Evolutionary conservation across 306 rosid species (phyloP).

Genomic region (Acacia confusa): DNA sequence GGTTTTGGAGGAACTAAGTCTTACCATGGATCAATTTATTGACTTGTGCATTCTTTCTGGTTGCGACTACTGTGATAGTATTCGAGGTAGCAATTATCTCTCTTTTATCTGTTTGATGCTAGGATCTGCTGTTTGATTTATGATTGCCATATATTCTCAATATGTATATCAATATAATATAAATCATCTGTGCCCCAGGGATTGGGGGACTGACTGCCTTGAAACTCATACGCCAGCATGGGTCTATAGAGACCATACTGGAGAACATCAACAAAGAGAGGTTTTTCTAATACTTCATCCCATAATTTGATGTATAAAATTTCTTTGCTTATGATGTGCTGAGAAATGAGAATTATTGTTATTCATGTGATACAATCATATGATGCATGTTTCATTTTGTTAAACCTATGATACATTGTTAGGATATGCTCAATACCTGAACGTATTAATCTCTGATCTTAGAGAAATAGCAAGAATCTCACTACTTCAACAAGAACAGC

Average conservation of each 20-base stretch:
- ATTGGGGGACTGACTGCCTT: conserved; percentile 94
- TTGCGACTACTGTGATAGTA: conserved; percentile 90
- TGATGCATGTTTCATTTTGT: conserved; percentile 10
- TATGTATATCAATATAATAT: conserved; percentile 18
- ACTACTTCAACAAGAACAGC: too few relatives aligned
- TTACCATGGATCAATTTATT: conserved; percentile 92
- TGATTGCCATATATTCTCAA: conserved; percentile 9
- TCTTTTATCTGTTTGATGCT: conserved; percentile 22
- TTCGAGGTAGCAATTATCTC: conserved; percentile 64
- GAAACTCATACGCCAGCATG: conserved; percentile 94
- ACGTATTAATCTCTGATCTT: too few relatives aligned
- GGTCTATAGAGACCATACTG: conserved; percentile 80
- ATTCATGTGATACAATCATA: background rate
- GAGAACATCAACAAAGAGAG: conserved; percentile 90
- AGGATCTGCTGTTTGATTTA: conserved; percentile 1
- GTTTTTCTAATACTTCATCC: conserved; percentile 38
- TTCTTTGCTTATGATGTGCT: background rate
- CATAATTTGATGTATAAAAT: background rate
- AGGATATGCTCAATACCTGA: too few relatives aligned
- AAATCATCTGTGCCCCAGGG: conserved; percentile 52
- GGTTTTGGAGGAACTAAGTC: conserved; percentile 86
- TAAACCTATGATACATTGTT: conserved; percentile 19
- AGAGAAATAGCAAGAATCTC: too few relatives aligned
- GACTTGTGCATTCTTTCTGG: conserved; percentile 97
- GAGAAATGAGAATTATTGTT: background rate